A percentile compares a stretch with the other conserved stretches of the same genome.
Conservation (phyloP, 2,329 filamentous ascomycete species). For the Teratosphaeria viscida region DNA sequence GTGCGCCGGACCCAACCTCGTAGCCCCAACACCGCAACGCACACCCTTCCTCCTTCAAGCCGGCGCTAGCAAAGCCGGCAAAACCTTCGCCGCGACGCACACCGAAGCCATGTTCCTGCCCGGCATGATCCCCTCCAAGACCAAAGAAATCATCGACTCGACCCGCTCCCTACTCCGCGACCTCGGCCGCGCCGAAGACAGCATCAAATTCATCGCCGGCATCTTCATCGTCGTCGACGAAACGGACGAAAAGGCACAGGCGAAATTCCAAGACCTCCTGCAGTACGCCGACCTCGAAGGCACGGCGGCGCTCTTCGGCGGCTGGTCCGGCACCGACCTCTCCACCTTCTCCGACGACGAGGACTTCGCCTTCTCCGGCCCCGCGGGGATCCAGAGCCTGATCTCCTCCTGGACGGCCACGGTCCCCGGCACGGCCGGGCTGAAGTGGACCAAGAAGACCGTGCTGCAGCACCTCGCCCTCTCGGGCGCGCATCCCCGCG, state of each 20-base stretch:
- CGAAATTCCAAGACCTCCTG: constrained; percentile 52
- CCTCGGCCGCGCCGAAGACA: constrained; percentile 47
- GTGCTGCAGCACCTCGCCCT: constrained; percentile 58
- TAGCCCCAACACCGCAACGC: constrained; percentile 30
- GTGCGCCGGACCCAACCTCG: constrained; percentile 36
- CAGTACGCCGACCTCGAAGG: constrained; percentile 55
- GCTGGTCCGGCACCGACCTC: constrained; percentile 62
- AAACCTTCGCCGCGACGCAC: constrained; percentile 57
- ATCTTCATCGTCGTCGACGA: constrained; percentile 54
- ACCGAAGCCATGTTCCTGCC: constrained; percentile 56
- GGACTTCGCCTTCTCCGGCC: constrained; percentile 40
- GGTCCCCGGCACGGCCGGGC: constrained; percentile 44
- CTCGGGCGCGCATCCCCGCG: constrained; percentile 54
- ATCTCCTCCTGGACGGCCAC: constrained; percentile 36
- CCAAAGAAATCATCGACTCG: constrained; percentile 36
- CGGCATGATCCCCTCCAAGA: constrained; percentile 28
- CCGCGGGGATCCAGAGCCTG: constrained; percentile 34
- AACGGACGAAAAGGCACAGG: constrained; percentile 55
- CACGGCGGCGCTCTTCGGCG: constrained; percentile 61
- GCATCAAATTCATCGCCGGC: constrained; percentile 58
- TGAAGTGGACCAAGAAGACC: constrained; percentile 60
- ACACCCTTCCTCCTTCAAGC: constrained; percentile 54
- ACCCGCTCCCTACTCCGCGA: constrained; percentile 23
- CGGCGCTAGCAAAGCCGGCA: constrained; percentile 56
- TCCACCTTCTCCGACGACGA: constrained; percentile 51